Evolutionary conservation across 2,329 filamentous ascomycete genomes (phyloP).

Genomic region (Juglanconis sp.): DNA sequence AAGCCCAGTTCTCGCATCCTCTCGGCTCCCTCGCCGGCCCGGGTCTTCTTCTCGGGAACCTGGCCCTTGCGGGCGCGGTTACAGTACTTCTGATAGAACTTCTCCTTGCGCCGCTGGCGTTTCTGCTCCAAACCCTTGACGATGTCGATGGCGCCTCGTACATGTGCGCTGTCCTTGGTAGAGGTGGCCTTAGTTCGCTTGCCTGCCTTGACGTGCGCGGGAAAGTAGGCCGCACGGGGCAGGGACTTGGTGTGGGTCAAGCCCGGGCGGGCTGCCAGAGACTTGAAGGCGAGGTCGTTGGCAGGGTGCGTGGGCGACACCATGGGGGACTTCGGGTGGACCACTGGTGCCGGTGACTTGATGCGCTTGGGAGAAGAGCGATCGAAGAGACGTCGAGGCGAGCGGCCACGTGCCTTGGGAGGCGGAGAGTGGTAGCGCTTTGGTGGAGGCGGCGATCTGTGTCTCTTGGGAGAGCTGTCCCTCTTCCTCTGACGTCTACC

Average conservation of each 20-base stretch:
- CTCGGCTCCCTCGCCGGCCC: constrained; percentile 84
- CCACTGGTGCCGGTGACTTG: constrained; percentile 68
- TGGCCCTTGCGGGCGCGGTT: constrained; percentile 73
- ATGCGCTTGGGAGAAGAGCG: constrained; percentile 67
- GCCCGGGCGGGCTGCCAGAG: constrained; percentile 58
- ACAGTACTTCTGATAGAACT: constrained; percentile 86
- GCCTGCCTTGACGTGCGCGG: constrained; percentile 48
- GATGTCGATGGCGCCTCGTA: constrained; percentile 94
- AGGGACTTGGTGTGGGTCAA: constrained; percentile 81
- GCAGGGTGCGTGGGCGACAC: constrained; percentile 41
- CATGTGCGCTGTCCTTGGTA: constrained; percentile 55
- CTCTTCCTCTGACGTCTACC: constrained; percentile 49
- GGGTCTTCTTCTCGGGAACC: constrained; percentile 58
- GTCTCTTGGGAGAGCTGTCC: constrained; percentile 58
- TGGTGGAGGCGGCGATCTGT: constrained; percentile 50
- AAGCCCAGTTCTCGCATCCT: constrained; percentile 91
- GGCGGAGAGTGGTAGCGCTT: constrained; percentile 49
- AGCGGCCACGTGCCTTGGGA: constrained; percentile 48
- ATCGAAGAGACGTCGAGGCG: constrained; percentile 60
- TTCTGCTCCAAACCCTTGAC: constrained; percentile 95
- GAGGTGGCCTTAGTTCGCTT: constrained; percentile 26
- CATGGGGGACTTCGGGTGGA: constrained; percentile 45
- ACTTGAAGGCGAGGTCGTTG: constrained; percentile 40
- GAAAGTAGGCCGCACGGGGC: constrained; percentile 72
- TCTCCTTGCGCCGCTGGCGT: constrained; percentile 87